These are phyloP conservation scores for Pseudopyrenochaeta lycopersici DNA, from an alignment of 2,329 filamentous ascomycete genomes.

Conservation along the genomic window DNA sequence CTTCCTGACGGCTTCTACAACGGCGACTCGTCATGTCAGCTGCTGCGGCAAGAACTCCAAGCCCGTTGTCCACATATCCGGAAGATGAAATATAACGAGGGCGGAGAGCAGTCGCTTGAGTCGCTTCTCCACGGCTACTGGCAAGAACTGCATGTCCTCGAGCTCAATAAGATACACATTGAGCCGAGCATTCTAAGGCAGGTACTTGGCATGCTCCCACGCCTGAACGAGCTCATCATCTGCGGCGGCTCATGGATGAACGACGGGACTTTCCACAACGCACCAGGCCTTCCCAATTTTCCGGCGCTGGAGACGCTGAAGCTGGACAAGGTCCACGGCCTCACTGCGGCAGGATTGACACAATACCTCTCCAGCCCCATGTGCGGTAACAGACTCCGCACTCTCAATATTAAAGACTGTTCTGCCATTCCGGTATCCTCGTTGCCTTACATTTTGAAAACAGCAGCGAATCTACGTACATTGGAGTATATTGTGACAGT, in stretches of 20 bases:
- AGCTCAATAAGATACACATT: constrained; percentile 72
- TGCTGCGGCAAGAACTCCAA: constrained; percentile 84
- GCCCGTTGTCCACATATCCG: constrained; percentile 82
- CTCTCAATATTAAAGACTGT: constrained; percentile 71
- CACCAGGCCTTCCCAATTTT: constrained; percentile 73
- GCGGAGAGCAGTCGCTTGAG: constrained; percentile 80
- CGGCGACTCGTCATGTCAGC: constrained; percentile 78
- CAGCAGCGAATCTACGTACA: constrained; percentile 66
- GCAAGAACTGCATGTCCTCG: constrained; percentile 76
- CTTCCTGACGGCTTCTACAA: constrained; percentile 87
- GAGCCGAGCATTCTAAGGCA: constrained; percentile 76
- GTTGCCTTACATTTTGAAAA: constrained; percentile 68
- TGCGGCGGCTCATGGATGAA: constrained; percentile 74
- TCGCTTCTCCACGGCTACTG: constrained; percentile 73
- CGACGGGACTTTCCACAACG: constrained; percentile 77
- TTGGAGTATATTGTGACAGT: constrained; percentile 67
- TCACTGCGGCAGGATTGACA: constrained; percentile 76
- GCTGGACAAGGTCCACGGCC: constrained; percentile 73
- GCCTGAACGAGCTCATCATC: constrained; percentile 78
- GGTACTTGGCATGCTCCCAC: constrained; percentile 72
- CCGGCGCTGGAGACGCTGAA: constrained; percentile 78
- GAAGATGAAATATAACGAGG: constrained; percentile 86
- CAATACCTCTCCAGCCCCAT: constrained; percentile 69
- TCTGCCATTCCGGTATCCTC: constrained; percentile 73
- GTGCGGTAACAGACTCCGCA: constrained; percentile 68